Evolutionary conservation across 805 yeast species (phyloP).

Genomic region (Lachancea waltii): DNA sequence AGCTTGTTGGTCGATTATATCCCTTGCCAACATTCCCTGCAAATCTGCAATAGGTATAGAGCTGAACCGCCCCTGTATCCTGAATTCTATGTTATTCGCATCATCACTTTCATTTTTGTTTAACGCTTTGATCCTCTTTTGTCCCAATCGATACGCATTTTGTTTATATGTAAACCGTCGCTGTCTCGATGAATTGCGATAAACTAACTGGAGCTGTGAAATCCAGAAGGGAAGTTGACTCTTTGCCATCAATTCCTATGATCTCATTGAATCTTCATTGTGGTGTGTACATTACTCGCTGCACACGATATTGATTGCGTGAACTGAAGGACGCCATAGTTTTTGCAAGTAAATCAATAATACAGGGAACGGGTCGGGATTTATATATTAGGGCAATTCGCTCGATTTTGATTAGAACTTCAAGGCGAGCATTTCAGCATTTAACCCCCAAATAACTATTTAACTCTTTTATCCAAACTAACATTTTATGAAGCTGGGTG

Average conservation of each 20-base stretch:
- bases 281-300: neutral
- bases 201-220: slow-evolving; percentile 1
- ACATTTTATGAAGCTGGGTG: too few relatives aligned
- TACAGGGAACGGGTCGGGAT: too few relatives aligned
- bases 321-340: neutral
- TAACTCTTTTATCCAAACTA: neutral
- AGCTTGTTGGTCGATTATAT: neutral
- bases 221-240: slow-evolving; percentile 1
- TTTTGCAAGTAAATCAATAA: too few relatives aligned
- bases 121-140: neutral
- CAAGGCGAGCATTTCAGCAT: too few relatives aligned
- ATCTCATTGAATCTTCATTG: neutral
- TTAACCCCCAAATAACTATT: too few relatives aligned
- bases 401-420: too few relatives aligned
- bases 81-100: neutral
- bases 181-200: slow-evolving; percentile 5
- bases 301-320: neutral
- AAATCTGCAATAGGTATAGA: neutral
- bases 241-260: neutral
- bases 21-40: slow-evolving; percentile 1
- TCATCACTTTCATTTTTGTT: neutral
- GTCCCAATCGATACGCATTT: slow-evolving; percentile 2
- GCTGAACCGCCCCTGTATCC: neutral
- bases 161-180: slow-evolving; percentile 5
- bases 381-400: neutral